Base-by-base conservation (phyloP, 1,284 basidiomycete genomes). In the Waitea zeae region DNA sequence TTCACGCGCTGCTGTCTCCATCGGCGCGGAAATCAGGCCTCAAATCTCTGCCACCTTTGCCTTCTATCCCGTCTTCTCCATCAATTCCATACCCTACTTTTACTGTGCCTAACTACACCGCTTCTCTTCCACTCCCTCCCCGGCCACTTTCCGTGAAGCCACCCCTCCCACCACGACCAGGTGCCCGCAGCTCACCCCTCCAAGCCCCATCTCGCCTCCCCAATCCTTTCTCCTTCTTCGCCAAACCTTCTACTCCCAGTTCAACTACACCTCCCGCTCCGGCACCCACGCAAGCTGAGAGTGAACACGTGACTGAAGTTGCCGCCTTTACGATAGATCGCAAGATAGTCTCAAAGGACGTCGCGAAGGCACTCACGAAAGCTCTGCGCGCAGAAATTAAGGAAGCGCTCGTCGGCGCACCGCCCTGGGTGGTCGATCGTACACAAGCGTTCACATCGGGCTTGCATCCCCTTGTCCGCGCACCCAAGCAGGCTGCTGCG, bases 181-280 rank as follows among this genome's bases (percentile, higher is more conserved):
- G 35, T 19, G 45, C 19, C 20, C 46, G 13, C 40, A 42, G 12
- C 20, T 38, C 3, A 33, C 39, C 15, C 7, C 15, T 17, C 4
- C 14, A 13, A 14, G 39, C 41, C 17, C n/a, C n/a, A n/a, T 61
- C 66, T 1, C 63, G 75, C 1, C 58, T 80, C 2, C 50, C 64
- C 17, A 72, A 71, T 39, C 68, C 75, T 0, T 79, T 81, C 39
- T 71, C 70, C 0, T 81, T 78, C 45, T 71, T 69, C 3, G 56
- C 58, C 31, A 45, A 56, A 28, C 46, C 59, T 2, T 36, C 51
- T 27, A 45, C 54, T 2, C 47, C 59, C 2, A 53, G 52, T 5
- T 54, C 61, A 2, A n/a, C n/a, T n/a, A n/a, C n/a, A n/a, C n/a
- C n/a, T n/a, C 52, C 52, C 31, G 48, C 45, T 22, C 14, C 41